phyloP scores from a whole-genome alignment of 164 flowering plant species.

The Amborella trichopoda region DNA sequence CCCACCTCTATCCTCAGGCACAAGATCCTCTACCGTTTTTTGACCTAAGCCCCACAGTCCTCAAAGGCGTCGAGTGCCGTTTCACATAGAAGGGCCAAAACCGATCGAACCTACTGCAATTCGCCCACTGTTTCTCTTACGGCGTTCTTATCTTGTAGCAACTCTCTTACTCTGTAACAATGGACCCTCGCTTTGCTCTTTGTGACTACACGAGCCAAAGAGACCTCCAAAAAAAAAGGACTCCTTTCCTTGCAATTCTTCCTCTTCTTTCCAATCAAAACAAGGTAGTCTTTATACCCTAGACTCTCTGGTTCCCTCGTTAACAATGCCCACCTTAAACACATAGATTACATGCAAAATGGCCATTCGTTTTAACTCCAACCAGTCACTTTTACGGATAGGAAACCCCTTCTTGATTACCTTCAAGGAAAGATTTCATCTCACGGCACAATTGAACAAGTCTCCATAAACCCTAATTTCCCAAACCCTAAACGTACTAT shows the following conservation, averaged over 20 bases:
- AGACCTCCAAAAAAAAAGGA: slow-evolving; percentile 60
- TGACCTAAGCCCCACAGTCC: no score
- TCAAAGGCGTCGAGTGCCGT: no score
- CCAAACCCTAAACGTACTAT: no score
- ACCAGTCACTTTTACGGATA: slow-evolving; percentile 74
- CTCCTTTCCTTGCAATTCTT: slow-evolving; percentile 54
- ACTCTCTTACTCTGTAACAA: slow-evolving; percentile 5
- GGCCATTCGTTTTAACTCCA: slow-evolving; percentile 46
- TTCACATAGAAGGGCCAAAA: no score
- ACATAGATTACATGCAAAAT: slow-evolving; percentile 65
- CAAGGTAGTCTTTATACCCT: slow-evolving; percentile 83
- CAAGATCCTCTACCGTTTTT: no score
- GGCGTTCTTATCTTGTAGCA: no score
- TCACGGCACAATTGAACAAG: slow-evolving; percentile 57
- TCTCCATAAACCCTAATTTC: no score
- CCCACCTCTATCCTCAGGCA: no score
- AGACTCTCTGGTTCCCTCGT: slow-evolving; percentile 69
- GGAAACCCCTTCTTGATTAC: slow-evolving; percentile 79
- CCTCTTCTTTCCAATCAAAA: slow-evolving; percentile 78
- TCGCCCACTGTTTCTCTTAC: no score
- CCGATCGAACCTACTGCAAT: no score
- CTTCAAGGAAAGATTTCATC: slow-evolving; percentile 62
- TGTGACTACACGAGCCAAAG: slow-evolving; percentile 75
- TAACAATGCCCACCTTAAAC: slow-evolving; percentile 59
- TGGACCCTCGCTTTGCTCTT: slow-evolving; percentile 91